Conservation (phyloP, 805 yeast species). For the Ascoidea rubescens region DNA sequence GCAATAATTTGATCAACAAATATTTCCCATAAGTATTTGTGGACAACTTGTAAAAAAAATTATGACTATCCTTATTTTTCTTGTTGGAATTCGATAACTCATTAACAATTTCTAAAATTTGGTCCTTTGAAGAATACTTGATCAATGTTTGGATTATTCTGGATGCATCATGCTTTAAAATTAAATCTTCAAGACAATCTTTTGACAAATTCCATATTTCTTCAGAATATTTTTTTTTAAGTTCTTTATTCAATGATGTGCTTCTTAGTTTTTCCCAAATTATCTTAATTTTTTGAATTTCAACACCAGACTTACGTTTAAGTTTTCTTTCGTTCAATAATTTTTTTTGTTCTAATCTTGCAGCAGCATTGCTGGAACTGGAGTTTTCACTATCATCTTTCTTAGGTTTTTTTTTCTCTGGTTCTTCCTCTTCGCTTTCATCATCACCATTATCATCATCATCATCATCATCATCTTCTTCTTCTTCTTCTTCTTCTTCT, state of each 20-base stretch:
- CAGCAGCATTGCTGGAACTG: constrained; percentile 42
- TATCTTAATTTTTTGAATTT: constrained; percentile 71
- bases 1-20: constrained; percentile 73
- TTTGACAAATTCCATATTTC: constrained; percentile 78
- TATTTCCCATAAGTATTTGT: constrained; percentile 92
- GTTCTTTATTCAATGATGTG: constrained; percentile 61
- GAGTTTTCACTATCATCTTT: constrained; percentile 17
- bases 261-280: constrained; percentile 89
- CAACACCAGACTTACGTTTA: constrained; percentile 74
- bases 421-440: constrained; percentile 13
- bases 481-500: constrained; percentile 18
- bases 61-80: neutral
- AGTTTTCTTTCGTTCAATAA: constrained; percentile 71
- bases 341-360: constrained; percentile 74
- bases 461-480: constrained; percentile 17
- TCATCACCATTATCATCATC: constrained; percentile 18
- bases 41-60: constrained; percentile 56
- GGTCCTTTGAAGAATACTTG: constrained; percentile 69
- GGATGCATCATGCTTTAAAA: constrained; percentile 90
- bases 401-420: constrained; percentile 18
- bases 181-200: constrained; percentile 69
- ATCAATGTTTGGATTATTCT: constrained; percentile 90
- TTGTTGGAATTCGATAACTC: constrained; percentile 43
- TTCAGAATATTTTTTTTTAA: constrained; percentile 63
- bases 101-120: constrained; percentile 55